Percentiles rank a stretch among this genome's conserved stretches.
Evolutionary conservation across 495 filamentous ascomycete genomes (phyloP).

Genomic region (Pyrenula aspistea): DNA sequence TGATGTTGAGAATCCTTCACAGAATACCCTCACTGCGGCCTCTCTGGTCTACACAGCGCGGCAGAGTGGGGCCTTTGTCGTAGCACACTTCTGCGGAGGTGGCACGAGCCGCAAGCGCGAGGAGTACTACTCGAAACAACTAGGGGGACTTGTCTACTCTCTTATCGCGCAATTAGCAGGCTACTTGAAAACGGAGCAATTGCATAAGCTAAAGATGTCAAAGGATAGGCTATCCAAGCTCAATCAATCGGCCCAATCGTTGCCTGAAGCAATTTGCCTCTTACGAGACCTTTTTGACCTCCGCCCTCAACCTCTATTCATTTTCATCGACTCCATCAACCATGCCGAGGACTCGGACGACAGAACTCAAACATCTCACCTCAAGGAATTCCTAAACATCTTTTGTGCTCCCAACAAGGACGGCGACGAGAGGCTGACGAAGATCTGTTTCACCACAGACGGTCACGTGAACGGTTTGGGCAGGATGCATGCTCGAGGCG

Average conservation of each 20-base stretch:
- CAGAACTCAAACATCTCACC: neutral
- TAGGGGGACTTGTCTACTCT: neutral
- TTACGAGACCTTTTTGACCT: neutral
- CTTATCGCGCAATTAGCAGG: neutral
- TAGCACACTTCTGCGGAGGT: neutral
- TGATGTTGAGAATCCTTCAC: neutral
- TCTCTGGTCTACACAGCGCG: neutral
- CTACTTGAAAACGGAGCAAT: neutral
- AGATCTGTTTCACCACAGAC: neutral
- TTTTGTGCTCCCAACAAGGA: neutral
- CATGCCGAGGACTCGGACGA: neutral
- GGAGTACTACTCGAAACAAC: neutral
- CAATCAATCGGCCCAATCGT: neutral
- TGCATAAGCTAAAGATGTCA: neutral
- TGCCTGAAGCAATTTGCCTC: neutral
- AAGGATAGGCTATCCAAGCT: neutral
- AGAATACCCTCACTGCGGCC: neutral
- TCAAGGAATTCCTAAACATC: neutral
- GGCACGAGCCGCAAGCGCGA: neutral
- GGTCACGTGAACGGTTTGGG: neutral
- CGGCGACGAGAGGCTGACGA: neutral
- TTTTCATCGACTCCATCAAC: neutral
- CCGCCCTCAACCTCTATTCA: neutral
- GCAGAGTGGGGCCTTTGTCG: neutral
- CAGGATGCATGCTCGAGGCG: neutral